These are phyloP conservation scores for Sicyos baderoa DNA, from an alignment of 306 rosid genomes.

Conservation along the genomic window DNA sequence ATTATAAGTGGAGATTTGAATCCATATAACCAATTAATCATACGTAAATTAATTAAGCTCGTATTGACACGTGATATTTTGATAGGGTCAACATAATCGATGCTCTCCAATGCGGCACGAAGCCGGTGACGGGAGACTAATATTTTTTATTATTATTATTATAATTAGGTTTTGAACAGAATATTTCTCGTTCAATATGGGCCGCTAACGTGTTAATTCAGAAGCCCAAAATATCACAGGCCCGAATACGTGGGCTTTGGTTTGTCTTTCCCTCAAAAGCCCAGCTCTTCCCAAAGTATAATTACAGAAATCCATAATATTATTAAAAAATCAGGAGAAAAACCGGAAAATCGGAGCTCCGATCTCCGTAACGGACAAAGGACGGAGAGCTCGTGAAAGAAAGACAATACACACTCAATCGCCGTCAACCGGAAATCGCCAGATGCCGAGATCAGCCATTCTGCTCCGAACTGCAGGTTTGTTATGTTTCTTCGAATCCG, in stretches of 20 bases:
- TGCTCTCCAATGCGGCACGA: too few relatives aligned
- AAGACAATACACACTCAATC: constrained; percentile 10
- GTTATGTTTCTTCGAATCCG: neutral
- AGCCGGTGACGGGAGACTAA: too few relatives aligned
- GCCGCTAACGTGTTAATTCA: neutral
- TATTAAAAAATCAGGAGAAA: neutral
- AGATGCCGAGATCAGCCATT: constrained; percentile 9
- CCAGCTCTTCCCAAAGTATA: neutral
- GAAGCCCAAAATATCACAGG: neutral
- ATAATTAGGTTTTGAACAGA: too few relatives aligned
- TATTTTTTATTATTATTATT: too few relatives aligned
- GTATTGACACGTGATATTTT: too few relatives aligned
- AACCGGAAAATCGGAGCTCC: neutral
- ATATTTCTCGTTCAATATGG: neutral
- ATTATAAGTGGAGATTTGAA: too few relatives aligned
- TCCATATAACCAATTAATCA: too few relatives aligned
- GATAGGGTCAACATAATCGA: too few relatives aligned
- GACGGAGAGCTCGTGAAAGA: neutral
- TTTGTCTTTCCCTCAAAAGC: neutral
- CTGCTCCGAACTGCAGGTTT: constrained; percentile 4
- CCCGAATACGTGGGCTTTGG: neutral
- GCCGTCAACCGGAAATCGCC: constrained; percentile 16
- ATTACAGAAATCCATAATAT: neutral
- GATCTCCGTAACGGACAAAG: constrained; percentile 7
- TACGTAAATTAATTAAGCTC: too few relatives aligned